phyloP scores from a whole-genome alignment of 2,329 filamentous ascomycete genomes.

The Erysiphe neolycopersici region DNA sequence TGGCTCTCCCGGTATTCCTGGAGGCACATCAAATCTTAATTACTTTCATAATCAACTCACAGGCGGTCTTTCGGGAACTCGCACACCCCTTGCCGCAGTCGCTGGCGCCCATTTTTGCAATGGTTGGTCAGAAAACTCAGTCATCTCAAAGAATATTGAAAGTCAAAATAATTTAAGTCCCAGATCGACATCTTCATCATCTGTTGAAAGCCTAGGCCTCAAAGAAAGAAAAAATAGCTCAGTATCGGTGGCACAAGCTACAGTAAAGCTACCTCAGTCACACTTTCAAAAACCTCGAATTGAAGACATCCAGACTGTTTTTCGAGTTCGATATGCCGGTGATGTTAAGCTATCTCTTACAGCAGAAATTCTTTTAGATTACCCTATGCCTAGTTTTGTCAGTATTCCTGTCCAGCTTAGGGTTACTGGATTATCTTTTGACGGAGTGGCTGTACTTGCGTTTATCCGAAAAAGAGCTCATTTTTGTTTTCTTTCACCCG shows the following conservation, averaged over 20 bases:
- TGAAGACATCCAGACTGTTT: conserved; percentile 80
- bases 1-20: conserved; percentile 35
- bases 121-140: not conserved
- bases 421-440: conserved; percentile 84
- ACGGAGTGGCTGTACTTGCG: conserved; percentile 77
- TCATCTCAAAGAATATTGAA: conserved; percentile 7
- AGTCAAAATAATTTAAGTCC: conserved; percentile 11
- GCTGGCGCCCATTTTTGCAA: conserved; percentile 34
- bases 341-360: conserved; percentile 73
- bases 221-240: conserved; percentile 35
- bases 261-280: conserved; percentile 26
- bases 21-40: conserved; percentile 49
- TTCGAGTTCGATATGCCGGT: conserved; percentile 69
- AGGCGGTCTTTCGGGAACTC: conserved; percentile 43
- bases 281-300: conserved; percentile 44
- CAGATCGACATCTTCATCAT: conserved; percentile 10
- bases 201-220: conserved; percentile 16
- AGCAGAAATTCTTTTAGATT: conserved; percentile 85
- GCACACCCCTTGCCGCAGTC: conserved; percentile 56
- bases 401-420: conserved; percentile 84
- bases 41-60: conserved; percentile 63
- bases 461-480: conserved; percentile 74
- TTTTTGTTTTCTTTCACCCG: conserved; percentile 81
- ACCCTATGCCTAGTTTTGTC: conserved; percentile 95
- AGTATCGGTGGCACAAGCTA: conserved; percentile 28